Evolutionary conservation across 345 rosid species (phyloP).

Genomic region (Lumnitzera littorea): DNA sequence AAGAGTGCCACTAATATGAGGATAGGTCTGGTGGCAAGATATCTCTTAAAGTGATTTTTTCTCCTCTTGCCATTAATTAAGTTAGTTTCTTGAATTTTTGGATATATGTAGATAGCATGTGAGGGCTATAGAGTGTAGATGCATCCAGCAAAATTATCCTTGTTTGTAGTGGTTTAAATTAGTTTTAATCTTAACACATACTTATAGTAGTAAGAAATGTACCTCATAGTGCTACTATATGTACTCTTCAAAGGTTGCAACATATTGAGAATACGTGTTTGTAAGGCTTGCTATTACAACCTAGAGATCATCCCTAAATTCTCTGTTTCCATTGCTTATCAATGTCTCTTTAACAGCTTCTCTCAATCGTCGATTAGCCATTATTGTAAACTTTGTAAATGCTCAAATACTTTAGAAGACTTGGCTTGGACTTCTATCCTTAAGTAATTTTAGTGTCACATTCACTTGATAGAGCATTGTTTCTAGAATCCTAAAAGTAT

Average conservation of each 20-base stretch:
- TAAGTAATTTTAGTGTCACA: too few species aligned
- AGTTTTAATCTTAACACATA: neutral
- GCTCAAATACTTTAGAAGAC: too few species aligned
- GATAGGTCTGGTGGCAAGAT: constrained; percentile 44
- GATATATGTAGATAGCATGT: constrained; percentile 44
- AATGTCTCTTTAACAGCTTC: constrained; percentile 51
- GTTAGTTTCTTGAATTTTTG: constrained; percentile 49
- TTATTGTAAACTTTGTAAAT: constrained; percentile 46
- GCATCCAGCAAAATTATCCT: constrained; percentile 30
- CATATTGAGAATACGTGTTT: constrained; percentile 48
- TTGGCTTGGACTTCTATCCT: too few species aligned
- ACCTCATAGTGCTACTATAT: constrained; percentile 47
- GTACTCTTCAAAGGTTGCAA: constrained; percentile 50
- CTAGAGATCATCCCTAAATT: constrained; percentile 27
- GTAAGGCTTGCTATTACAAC: constrained; percentile 54
- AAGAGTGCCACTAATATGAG: constrained; percentile 25
- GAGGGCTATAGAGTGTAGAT: constrained; percentile 57
- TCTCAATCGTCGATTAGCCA: constrained; percentile 49
- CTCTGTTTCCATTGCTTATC: constrained; percentile 36
- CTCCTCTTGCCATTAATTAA: constrained; percentile 37
- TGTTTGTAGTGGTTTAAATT: neutral
- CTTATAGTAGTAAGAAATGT: neutral
- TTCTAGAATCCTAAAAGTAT: too few species aligned
- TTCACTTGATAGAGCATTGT: too few species aligned
- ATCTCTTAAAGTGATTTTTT: constrained; percentile 5